Base-by-base conservation (phyloP, 1,284 basidiomycete species). In the Moesziomyces globuligerus region DNA sequence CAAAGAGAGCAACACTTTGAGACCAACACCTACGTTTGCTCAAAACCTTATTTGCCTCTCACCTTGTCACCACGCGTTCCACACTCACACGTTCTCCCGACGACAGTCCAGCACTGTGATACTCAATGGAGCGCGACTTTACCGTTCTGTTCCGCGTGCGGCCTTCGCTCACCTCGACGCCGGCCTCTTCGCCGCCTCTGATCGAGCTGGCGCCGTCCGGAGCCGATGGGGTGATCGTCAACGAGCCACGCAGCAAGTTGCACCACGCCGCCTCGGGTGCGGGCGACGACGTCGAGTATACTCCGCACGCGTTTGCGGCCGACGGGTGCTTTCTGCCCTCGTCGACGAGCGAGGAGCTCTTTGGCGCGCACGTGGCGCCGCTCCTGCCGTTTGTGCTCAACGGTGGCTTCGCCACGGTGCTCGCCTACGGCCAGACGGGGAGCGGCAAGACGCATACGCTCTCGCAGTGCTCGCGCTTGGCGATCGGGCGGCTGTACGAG, bases 351-450 rank as follows among this genome's bases (percentile, higher is more conserved):
- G 8, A 37, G 3, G 17, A 32, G 6, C 29, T 59, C 15, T 66
- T 51, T n/a, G 6, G 20, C 17, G 11, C 28, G 2, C 51, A 66
- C 25, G 46, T 68, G 18, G 40, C 43, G 11, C 48, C 45, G 0
- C 39, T 68, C 4, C 38, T 68, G 8, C 57, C 65, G 1, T 60
- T 60, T 20, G 53, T 68, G 0, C 53, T 68, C 17, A 26, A n/a
- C 0, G 65, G 65, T 10, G 57, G 58, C 5, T 55, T 61, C 11
- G 48, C 65, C 6, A 68, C 65, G 3, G 46, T 68, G 3, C 48
- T 68, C 4, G 65, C 65, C 2, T 68, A 68, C 39, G 65, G 65
- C 8, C 65, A 68, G 20, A 68, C 65, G 0, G 58, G 57, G 1
- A 48, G 48, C 4, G 64, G 64, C 7, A 67, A 67, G 32, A 60